Evolutionary conservation across 176 grass and related monocot species (phyloP).

Genomic region (Saccharum spontaneum): DNA sequence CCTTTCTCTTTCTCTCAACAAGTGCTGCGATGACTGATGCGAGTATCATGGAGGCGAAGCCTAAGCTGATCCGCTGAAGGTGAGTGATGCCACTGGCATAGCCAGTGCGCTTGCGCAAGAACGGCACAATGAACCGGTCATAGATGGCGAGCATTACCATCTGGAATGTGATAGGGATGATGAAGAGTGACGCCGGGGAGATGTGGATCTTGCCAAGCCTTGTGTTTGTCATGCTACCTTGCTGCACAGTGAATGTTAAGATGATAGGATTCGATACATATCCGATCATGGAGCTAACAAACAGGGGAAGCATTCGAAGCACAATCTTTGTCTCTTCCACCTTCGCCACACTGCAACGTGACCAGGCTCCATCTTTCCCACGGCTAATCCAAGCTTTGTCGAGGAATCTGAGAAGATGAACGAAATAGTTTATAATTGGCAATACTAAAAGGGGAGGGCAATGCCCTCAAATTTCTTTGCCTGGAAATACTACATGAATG

Average conservation of each 20-base stretch:
- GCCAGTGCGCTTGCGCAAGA: constrained; percentile 43
- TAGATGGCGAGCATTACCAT: constrained; percentile 47
- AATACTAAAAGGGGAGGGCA: not conserved
- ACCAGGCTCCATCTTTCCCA: constrained; percentile 45
- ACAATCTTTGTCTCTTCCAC: constrained; percentile 69
- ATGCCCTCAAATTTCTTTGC: not conserved
- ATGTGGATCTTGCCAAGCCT: constrained; percentile 50
- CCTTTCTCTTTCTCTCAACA: constrained; percentile 48
- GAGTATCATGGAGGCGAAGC: constrained; percentile 31
- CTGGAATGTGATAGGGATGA: constrained; percentile 60
- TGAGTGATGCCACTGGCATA: constrained; percentile 43
- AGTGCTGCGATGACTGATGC: constrained; percentile 43
- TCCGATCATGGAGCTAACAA: constrained; percentile 55
- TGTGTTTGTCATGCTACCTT: constrained; percentile 60
- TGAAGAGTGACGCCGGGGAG: constrained; percentile 56
- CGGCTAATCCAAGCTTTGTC: constrained; percentile 55
- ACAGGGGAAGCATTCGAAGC: constrained; percentile 49
- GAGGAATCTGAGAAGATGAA: constrained; percentile 53
- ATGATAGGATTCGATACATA: constrained; percentile 41
- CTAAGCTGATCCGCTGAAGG: constrained; percentile 46
- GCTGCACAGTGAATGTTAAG: constrained; percentile 56
- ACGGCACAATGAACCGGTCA: constrained; percentile 44
- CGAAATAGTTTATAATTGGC: not conserved
- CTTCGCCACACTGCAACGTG: constrained; percentile 38
- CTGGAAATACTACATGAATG: not conserved